Conservation (phyloP, 2,329 filamentous ascomycete species). For the Diaporthe vexans region DNA sequence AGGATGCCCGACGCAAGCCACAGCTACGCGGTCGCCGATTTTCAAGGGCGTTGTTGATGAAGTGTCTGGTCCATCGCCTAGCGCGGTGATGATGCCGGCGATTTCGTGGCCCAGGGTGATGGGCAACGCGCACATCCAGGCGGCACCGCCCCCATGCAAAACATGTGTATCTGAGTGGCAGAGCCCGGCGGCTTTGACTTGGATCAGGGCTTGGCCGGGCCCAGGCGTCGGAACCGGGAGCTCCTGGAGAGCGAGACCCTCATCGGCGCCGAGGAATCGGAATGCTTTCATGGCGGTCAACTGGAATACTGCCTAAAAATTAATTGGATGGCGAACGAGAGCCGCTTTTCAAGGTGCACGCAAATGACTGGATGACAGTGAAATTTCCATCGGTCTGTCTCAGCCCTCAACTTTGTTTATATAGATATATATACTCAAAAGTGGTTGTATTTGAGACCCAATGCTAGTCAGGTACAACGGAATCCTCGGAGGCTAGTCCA, state of each 20-base stretch:
- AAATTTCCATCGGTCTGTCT: neutral
- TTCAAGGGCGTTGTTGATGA: neutral
- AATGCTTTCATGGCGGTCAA: neutral
- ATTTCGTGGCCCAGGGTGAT: constrained; percentile 3
- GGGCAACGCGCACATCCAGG: constrained; percentile 12
- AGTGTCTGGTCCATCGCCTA: neutral
- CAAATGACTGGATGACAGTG: neutral
- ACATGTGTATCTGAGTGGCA: constrained; percentile 41
- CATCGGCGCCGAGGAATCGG: constrained; percentile 4
- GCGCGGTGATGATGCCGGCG: neutral
- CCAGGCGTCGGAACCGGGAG: constrained; percentile 27
- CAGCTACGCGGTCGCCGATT: neutral
- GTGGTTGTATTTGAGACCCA: too few relatives aligned
- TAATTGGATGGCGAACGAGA: too few relatives aligned
- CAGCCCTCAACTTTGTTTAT: too few relatives aligned
- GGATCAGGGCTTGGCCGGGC: constrained; percentile 33
- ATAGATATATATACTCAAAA: neutral
- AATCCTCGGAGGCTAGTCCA: neutral
- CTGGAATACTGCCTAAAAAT: neutral
- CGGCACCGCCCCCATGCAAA: neutral
- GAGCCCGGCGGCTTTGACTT: constrained; percentile 40
- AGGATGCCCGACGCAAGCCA: constrained; percentile 1
- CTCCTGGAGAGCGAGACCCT: neutral
- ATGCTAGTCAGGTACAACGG: neutral
- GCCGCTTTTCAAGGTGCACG: neutral